These are phyloP conservation scores for Gliomastix tumulicola DNA, from an alignment of 2,329 filamentous ascomycete genomes.

Conservation along the genomic window DNA sequence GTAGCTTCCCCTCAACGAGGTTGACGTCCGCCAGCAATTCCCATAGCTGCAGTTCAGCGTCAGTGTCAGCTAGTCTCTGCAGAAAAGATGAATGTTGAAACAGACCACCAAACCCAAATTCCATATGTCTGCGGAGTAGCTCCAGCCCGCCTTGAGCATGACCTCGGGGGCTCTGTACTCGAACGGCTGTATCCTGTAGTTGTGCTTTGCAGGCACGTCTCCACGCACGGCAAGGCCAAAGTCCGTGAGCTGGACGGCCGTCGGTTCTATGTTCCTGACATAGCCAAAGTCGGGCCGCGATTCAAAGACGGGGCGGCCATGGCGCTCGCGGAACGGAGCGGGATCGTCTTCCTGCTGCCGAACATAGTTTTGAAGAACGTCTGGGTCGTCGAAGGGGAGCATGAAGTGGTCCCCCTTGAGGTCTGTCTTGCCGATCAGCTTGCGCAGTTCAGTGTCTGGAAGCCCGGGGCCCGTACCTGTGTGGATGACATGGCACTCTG, in stretches of 20 bases:
- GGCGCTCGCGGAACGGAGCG: slow-evolving; percentile 11
- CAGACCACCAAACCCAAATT: slow-evolving; percentile 19
- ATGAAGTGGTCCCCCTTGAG: slow-evolving; percentile 16
- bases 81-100: neutral
- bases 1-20: slow-evolving; percentile 12
- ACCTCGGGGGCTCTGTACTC: slow-evolving; percentile 22
- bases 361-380: slow-evolving; percentile 13
- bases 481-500: slow-evolving; percentile 28
- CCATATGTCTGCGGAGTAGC: slow-evolving; percentile 21
- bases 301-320: slow-evolving; percentile 13
- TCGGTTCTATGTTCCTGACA: slow-evolving; percentile 13
- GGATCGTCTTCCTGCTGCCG: slow-evolving; percentile 13
- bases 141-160: slow-evolving; percentile 18
- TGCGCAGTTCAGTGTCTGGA: neutral
- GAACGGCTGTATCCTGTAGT: slow-evolving; percentile 17
- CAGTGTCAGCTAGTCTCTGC: neutral
- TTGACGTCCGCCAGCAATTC: slow-evolving; percentile 19
- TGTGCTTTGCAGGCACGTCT: slow-evolving; percentile 8
- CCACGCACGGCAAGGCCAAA: slow-evolving; percentile 18
- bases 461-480: slow-evolving; percentile 21
- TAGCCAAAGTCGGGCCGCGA: slow-evolving; percentile 14
- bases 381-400: slow-evolving; percentile 14
- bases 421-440: slow-evolving; percentile 8
- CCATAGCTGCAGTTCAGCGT: slow-evolving; percentile 13
- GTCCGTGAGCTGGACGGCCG: slow-evolving; percentile 16